phyloP scores from a whole-genome alignment of 176 grass and related monocot species.

The Oryza australiensis region DNA sequence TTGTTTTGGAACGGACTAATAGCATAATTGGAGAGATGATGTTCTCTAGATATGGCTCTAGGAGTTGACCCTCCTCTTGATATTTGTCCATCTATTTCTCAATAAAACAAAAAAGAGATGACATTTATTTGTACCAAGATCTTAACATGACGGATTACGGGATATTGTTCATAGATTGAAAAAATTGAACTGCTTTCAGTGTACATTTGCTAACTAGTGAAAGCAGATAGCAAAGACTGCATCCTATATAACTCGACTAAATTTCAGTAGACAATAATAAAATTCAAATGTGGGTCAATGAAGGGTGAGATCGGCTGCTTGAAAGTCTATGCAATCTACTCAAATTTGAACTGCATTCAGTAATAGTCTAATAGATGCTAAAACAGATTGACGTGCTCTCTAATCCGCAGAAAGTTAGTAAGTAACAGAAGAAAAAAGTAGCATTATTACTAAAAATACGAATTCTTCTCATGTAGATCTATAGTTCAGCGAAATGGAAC shows the following conservation, averaged over 20 bases:
- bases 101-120: conserved; percentile 10
- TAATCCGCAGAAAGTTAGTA: not conserved
- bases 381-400: not conserved
- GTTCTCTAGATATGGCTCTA: conserved; percentile 85
- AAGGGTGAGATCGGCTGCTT: not conserved
- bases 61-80: conserved; percentile 94
- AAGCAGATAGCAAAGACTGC: conserved; percentile 19
- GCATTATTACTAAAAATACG: not conserved
- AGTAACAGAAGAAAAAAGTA: conserved; percentile 23
- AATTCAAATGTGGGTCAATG: not conserved
- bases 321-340: not conserved
- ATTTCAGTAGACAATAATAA: not conserved
- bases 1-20: conserved; percentile 64
- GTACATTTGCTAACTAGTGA: not conserved
- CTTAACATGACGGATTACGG: conserved; percentile 25
- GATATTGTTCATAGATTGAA: conserved; percentile 24
- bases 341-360: conserved; percentile 17
- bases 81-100: conserved; percentile 89
- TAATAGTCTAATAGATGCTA: not conserved
- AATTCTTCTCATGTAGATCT: conserved; percentile 16
- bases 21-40: conserved; percentile 81
- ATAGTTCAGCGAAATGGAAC: conserved; percentile 20
- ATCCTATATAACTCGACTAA: not conserved
- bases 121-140: not conserved
- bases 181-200: not conserved